Percentiles rank a stretch among this genome's conserved stretches.
phyloP scores from a whole-genome alignment of 2,329 filamentous ascomycete species.

The Apiospora hydei region DNA sequence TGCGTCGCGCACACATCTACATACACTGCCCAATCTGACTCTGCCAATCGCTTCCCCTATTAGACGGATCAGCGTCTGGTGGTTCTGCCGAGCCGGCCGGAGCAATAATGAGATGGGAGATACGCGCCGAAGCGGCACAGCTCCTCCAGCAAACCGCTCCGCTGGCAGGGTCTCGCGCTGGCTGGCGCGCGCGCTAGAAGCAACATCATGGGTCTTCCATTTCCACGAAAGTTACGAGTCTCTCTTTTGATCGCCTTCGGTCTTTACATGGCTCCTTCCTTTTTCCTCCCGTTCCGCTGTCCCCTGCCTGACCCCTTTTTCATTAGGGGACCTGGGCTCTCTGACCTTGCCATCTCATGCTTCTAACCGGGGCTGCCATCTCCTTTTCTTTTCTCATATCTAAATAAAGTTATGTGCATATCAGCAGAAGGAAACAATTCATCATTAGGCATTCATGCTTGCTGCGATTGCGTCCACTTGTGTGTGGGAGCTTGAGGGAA shows the following conservation, averaged over 20 bases:
- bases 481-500: not conserved
- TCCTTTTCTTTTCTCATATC: not conserved
- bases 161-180: not conserved
- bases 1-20: not conserved
- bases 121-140: conserved; percentile 10
- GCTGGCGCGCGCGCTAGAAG: not conserved
- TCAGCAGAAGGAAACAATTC: not conserved
- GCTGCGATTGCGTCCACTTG: not conserved
- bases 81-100: conserved; percentile 3
- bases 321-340: no score
- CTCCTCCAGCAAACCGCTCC: not conserved
- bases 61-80: not conserved
- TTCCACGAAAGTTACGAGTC: no score
- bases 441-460: no score
- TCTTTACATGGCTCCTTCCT: no score
- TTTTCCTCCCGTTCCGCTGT: no score
- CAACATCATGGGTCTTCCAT: not conserved
- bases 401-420: not conserved
- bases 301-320: no score
- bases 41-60: not conserved
- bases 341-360: not conserved
- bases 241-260: no score
- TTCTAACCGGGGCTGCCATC: not conserved
- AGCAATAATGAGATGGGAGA: not conserved
- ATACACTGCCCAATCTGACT: not conserved